Conservation (phyloP, 164 flowering plant species). For the Berberis thunbergii region DNA sequence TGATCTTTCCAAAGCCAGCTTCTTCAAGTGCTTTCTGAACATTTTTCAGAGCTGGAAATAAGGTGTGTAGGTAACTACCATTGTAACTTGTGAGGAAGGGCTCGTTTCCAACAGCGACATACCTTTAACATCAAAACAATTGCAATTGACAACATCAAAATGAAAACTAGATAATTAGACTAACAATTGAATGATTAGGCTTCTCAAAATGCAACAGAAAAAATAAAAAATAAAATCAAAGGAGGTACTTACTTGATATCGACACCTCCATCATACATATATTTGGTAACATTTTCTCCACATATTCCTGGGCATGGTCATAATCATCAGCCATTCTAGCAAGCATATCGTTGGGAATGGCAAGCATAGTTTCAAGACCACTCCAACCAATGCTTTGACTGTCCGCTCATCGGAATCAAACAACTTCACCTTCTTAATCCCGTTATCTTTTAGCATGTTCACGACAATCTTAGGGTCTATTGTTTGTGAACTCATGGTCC, state of each 20-base stretch:
- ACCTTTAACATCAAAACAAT: conserved; percentile 7
- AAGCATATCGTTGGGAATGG: conserved; percentile 69
- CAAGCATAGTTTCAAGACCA: conserved; percentile 76
- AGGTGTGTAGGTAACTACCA: conserved; percentile 10
- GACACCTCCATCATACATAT: conserved; percentile 11
- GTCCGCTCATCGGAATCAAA: conserved; percentile 65
- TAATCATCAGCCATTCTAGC: conserved; percentile 16
- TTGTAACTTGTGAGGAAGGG: conserved; percentile 18
- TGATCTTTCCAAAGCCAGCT: conserved; percentile 16
- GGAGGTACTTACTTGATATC: conserved; percentile 27
- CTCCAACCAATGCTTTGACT: conserved; percentile 46
- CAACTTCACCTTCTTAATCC: conserved; percentile 68
- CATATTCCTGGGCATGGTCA: conserved; percentile 61
- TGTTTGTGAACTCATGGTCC: conserved; percentile 46
- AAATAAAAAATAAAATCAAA: too few species aligned
- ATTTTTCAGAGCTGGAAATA: conserved; percentile 20
- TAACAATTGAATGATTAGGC: too few species aligned
- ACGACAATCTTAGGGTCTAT: conserved; percentile 45
- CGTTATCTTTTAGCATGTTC: conserved; percentile 64
- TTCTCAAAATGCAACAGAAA: too few species aligned
- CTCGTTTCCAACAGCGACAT: conserved; percentile 25
- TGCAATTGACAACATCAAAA: not conserved
- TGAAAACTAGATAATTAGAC: not conserved
- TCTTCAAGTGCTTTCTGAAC: conserved; percentile 20
- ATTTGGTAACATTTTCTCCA: conserved; percentile 16